Base-by-base conservation (phyloP, 805 yeast genomes). In the Schizosaccharomyces octosporus region DNA sequence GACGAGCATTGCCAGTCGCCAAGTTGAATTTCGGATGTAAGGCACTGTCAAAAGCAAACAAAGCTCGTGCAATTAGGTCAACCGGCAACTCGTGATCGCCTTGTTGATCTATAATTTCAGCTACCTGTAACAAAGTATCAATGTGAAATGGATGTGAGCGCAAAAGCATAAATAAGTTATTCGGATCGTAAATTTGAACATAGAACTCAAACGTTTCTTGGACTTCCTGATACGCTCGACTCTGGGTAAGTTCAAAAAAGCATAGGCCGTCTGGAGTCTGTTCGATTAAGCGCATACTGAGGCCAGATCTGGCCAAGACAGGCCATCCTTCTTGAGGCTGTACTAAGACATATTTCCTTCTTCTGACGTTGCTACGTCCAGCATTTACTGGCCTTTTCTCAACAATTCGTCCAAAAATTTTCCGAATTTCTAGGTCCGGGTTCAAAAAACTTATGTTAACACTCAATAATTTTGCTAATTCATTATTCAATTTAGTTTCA, bases 21-120 rank as follows among this genome's bases (percentile, higher is more conserved):
- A 85, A 75, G 31, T 75, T 78, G 66, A 85, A 79, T n/a, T 74
- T 74, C 59, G 77, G 78, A 64, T 79, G 81, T 65, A 87, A 75
- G 6, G 83, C 80, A 68, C 95, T 75, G 68, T 87, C 95, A 71
- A 84, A 85, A 1, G 83, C 83, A 69, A 87, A 85, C 27, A 87
- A 71, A 1, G 88, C 85, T 63, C 85, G 77, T 68, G 87, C 95
- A 13, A 87, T 74, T 59, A 86, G 71, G 0, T 89, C 88, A 66
- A 80, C 83, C 55, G 88, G 80, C 61, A 83, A 81, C 2, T 84
- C 77, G 60, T 69, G 73, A 65, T 84, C 85, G 42, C 95, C 94
- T 66, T 84, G 90, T 69, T 93, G 77, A 39, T 82, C 76, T 59
- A 85, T 70, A 27, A 85, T 83, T 68, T 81, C 78, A 0, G 94